phyloP scores from a whole-genome alignment of 306 rosid species.

The Quercus cerris region DNA sequence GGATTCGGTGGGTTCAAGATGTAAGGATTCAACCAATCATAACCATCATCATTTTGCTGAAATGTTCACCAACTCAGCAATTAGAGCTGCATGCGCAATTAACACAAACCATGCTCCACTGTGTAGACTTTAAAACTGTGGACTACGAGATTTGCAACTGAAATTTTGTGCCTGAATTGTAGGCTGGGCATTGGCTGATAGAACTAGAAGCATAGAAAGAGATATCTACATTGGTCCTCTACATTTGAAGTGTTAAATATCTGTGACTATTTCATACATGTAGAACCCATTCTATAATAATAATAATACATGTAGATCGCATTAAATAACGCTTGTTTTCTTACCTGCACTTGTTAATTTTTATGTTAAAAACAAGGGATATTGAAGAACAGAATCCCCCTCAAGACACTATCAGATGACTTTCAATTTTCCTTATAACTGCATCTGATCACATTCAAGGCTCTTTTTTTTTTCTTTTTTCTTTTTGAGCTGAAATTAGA shows the following conservation, averaged over 20 bases:
- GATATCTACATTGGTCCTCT: background rate
- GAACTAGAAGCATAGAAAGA: background rate
- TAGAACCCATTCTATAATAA: background rate
- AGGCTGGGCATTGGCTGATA: background rate
- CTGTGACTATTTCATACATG: background rate
- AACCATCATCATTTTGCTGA: conserved; percentile 3
- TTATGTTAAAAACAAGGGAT: background rate
- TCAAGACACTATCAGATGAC: background rate
- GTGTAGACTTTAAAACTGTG: background rate
- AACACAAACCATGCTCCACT: background rate
- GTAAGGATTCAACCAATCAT: background rate
- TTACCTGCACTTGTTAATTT: no score
- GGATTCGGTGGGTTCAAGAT: conserved; percentile 33
- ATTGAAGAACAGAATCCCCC: background rate
- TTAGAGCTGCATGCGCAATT: conserved; percentile 4
- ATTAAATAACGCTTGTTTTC: no score
- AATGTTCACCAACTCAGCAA: conserved; percentile 19
- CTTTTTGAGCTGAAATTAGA: background rate
- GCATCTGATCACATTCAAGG: background rate
- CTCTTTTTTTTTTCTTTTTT: background rate
- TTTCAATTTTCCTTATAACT: background rate
- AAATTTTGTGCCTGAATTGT: background rate
- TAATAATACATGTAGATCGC: no score
- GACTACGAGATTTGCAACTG: background rate
- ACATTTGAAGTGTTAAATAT: background rate